Evolutionary conservation across 768 basidiomycete species (phyloP).

Genomic region (Termitomyces sp.): DNA sequence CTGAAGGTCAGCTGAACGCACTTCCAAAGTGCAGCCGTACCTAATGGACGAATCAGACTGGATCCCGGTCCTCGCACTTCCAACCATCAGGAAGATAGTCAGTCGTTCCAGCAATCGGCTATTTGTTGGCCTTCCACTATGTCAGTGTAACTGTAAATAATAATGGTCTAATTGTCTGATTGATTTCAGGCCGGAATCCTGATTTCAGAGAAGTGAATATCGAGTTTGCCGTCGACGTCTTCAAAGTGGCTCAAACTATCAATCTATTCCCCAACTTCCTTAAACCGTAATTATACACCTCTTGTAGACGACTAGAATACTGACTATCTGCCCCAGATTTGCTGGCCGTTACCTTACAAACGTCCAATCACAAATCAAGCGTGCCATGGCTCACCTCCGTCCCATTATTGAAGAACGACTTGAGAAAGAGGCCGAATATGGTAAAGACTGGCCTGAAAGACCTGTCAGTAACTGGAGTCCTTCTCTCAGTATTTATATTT

Average conservation of each 20-base stretch:
- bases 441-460: conserved; percentile 32
- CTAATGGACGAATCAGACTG: conserved; percentile 26
- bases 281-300: too few species aligned
- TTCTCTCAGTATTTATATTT: too few species aligned
- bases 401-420: too few species aligned
- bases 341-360: too few species aligned
- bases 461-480: too few species aligned
- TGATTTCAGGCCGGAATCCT: conserved; percentile 32
- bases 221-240: conserved; percentile 31
- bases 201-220: conserved; percentile 37
- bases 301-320: conserved; percentile 6
- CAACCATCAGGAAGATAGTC: conserved; percentile 29
- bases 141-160: conserved; percentile 20
- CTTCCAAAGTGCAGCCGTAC: too few species aligned
- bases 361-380: too few species aligned
- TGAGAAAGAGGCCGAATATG: conserved; percentile 26
- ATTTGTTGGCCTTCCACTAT: conserved; percentile 44
- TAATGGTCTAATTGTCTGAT: not conserved
- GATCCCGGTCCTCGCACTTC: conserved; percentile 23
- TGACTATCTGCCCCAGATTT: conserved; percentile 4
- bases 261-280: too few species aligned
- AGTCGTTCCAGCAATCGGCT: too few species aligned
- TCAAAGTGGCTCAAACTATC: conserved; percentile 26
- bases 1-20: conserved; percentile 19
- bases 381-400: too few species aligned